Conservation (phyloP, 2,329 filamentous ascomycete genomes). For the Trichoderma pleuroti region DNA sequence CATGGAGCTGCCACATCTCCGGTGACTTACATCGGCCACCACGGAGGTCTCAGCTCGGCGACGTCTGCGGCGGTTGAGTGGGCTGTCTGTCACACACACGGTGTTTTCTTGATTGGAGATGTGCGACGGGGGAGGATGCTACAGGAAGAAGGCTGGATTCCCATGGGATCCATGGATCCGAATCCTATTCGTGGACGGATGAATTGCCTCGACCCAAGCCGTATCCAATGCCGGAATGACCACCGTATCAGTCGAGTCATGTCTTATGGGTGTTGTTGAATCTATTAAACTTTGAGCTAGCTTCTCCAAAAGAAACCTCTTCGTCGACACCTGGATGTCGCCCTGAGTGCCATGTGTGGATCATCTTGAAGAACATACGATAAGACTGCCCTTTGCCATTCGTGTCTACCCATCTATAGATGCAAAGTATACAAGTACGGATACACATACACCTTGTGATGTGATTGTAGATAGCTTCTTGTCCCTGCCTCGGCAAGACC, state of each 20-base stretch:
- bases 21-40: not conserved
- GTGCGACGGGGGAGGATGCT: not conserved
- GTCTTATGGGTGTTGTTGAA: not conserved
- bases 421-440: not conserved
- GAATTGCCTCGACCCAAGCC: not conserved
- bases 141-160: not conserved
- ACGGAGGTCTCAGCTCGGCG: not conserved
- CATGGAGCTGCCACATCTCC: not conserved
- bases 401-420: not conserved
- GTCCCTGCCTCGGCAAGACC: not conserved
- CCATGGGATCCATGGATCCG: not conserved
- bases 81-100: not conserved
- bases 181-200: not conserved
- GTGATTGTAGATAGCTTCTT: not conserved
- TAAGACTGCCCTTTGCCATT: not conserved
- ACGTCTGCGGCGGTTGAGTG: not conserved
- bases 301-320: not conserved
- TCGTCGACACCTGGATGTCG: not conserved
- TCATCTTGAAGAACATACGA: not conserved
- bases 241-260: not conserved
- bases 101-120: not conserved
- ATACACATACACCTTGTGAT: not conserved
- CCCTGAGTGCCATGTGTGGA: not conserved
- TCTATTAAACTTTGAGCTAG: not conserved
- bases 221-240: not conserved